Evolutionary conservation across 1,284 basidiomycete species (phyloP).

Genomic region (Malassezia sympodialis): DNA sequence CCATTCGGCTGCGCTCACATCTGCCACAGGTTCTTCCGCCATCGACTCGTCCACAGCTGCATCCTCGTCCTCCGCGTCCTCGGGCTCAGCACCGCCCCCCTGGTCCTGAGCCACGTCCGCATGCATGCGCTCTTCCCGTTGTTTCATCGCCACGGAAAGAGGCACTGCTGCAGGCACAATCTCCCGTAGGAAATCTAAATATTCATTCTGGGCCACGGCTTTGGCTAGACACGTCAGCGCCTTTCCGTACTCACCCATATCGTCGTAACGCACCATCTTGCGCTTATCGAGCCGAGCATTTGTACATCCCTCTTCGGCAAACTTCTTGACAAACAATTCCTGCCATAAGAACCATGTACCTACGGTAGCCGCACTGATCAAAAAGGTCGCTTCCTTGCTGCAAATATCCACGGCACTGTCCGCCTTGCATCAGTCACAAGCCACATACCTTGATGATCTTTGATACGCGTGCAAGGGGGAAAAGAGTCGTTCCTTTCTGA

Average conservation of each 20-base stretch:
- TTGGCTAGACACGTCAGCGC: constrained; percentile 12
- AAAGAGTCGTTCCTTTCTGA: constrained; percentile 23
- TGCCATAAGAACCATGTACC: constrained; percentile 4
- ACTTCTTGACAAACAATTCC: constrained; percentile 33
- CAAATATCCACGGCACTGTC: constrained; percentile 38
- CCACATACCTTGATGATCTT: constrained; percentile 31
- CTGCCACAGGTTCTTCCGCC: background rate
- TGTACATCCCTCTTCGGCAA: constrained; percentile 31
- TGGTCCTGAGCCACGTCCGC: constrained; percentile 6
- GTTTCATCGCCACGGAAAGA: constrained; percentile 25
- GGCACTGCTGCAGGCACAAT: constrained; percentile 28
- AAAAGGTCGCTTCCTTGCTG: constrained; percentile 35
- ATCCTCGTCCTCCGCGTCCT: constrained; percentile 5
- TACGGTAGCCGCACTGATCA: constrained; percentile 32
- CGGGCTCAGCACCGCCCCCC: background rate
- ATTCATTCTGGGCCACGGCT: constrained; percentile 31
- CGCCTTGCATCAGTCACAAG: constrained; percentile 9
- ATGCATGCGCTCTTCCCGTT: constrained; percentile 18
- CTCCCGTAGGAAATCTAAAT: constrained; percentile 29
- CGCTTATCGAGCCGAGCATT: constrained; percentile 36
- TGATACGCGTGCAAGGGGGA: constrained; percentile 28
- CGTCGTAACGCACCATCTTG: constrained; percentile 33
- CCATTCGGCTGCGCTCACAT: background rate
- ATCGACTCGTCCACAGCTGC: background rate
- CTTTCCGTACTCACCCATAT: constrained; percentile 20